Evolutionary conservation across 1,139 yeast genomes (phyloP), one percentile per base, ranked within the genome.

Genomic region (Taphrina deformans): DNA sequence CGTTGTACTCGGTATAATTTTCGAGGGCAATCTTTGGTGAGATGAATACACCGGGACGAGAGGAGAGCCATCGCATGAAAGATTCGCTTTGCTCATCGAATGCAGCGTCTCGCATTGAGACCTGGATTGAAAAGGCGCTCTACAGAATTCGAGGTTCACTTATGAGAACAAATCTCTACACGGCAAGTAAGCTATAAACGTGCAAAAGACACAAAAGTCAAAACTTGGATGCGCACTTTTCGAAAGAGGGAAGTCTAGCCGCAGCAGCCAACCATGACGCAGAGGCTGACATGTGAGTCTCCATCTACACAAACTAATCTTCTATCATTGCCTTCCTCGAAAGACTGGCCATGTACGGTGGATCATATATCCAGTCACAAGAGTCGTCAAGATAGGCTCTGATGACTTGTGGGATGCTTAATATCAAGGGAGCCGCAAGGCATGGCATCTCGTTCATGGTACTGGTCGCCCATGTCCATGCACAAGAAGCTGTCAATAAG

Each of bases 1-100:
- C 91, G 55, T 81, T 77, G 12, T 73, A 70, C 0, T 70, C 66
- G 56, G 96, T 78, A 56, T 83, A 79, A 74, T 92, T 96, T 1
- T 78, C 80, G 6, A 92, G 78, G 23, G 75, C 71, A 10, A 90
- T 77, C 68, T 86, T 85, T 1, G 83, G 78, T 1, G 89, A 82
- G 3, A 89, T 75, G 18, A 70, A 72, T 12, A 82, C 82, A 1
- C 81, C 83, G 3, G 79, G 75, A 0, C 69, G 68, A 10, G 68
- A 35, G 7, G 70, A 67, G 38, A 89, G 77, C 96, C 96, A 88
- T 1, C 71, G 41, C 14, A 73, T 67, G 71, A 85, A 89, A 1
- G 72, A 71, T 2, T 72, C 70, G 0, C 89, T 82, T 3, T 74
- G 72, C 21, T 71, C 66, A 0, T 69, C 70, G 68, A 77, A 80